Base-by-base conservation (phyloP, 805 yeast genomes). In the Torulaspora maleeae region DNA sequence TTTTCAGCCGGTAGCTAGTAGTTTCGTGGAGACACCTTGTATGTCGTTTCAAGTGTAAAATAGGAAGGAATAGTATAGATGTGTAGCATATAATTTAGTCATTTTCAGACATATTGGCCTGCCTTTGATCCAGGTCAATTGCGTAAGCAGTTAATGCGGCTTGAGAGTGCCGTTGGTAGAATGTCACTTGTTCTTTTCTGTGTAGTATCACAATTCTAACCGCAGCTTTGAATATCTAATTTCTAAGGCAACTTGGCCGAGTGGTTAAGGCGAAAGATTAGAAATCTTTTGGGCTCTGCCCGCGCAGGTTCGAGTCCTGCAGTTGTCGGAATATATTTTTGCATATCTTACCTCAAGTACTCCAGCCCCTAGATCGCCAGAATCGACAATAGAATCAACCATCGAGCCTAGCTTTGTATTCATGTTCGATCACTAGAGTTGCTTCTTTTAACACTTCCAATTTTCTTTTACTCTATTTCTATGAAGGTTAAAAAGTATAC, bases 281-380 rank as follows among this genome's bases (percentile, higher is more conserved):
- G 76, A 71, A 71, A 74, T 73, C 77, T 73, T 72, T 74, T 73
- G 77, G 78, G 77, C 72, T 67, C 71, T 72, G 70, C 76, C 77
- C 77, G 77, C 77, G 74, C 76, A 73, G 77, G 77, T 77, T 78
- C 83, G 80, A 78, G 66, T 78, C 83, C 83, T 78, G 83, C 80
- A 75, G 82, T 74, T 78, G 82, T 77, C 82, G 82, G 53, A 61
- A 62, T 66, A 64, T 68, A 67, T 68, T 67, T 36, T 11, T 1
- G 11, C 5, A 24, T n/a, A 3, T 17, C 24, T 8, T 4, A 3
- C 20, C 4, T 19, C 20, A 19, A 3, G 20, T 19, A 4, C 5
- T 32, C 35, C 12, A n/a, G 19, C 20, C 17, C 13, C 3, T 19
- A 3, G 19, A 24, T n/a, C n/a, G 7, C 6, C 7, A 22, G 22